A percentile compares a stretch with the other conserved stretches of the same genome.
Conservation (phyloP, 768 basidiomycete genomes). For the Pleurotus sapidus region DNA sequence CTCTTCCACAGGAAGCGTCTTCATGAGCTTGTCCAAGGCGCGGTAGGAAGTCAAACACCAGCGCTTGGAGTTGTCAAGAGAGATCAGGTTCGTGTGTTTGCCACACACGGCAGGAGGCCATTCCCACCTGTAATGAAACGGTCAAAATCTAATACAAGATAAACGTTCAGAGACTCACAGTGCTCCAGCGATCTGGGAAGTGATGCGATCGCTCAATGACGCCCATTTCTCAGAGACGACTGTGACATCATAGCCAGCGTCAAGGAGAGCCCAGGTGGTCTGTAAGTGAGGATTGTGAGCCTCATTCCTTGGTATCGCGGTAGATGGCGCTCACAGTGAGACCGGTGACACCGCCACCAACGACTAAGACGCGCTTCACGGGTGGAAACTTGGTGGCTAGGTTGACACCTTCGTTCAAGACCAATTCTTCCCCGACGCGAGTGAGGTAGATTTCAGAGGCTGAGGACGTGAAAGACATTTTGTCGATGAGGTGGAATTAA, state of each 20-base stretch:
- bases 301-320: not conserved
- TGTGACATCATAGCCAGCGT: constrained; percentile 32
- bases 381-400: not conserved
- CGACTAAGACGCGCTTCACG: constrained; percentile 8
- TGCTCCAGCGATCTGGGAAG: constrained; percentile 24
- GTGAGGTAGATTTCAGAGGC: constrained; percentile 3
- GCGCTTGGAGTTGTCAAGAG: constrained; percentile 27
- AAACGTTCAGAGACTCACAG: constrained; percentile 13
- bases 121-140: constrained; percentile 25
- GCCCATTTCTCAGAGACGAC: constrained; percentile 25
- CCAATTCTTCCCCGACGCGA: constrained; percentile 3
- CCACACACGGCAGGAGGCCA: constrained; percentile 38
- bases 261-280: constrained; percentile 30
- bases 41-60: constrained; percentile 36
- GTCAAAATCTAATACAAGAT: not conserved
- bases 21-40: constrained; percentile 21
- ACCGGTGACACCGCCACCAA: constrained; percentile 13
- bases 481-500: not conserved
- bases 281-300: not conserved
- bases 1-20: constrained; percentile 17
- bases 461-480: not conserved
- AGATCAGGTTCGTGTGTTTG: constrained; percentile 31
- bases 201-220: constrained; percentile 15
- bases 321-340: constrained; percentile 6
- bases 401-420: constrained; percentile 5